Base-by-base conservation (phyloP, 176 grass and related monocot species). In the Zoysia pacifica region DNA sequence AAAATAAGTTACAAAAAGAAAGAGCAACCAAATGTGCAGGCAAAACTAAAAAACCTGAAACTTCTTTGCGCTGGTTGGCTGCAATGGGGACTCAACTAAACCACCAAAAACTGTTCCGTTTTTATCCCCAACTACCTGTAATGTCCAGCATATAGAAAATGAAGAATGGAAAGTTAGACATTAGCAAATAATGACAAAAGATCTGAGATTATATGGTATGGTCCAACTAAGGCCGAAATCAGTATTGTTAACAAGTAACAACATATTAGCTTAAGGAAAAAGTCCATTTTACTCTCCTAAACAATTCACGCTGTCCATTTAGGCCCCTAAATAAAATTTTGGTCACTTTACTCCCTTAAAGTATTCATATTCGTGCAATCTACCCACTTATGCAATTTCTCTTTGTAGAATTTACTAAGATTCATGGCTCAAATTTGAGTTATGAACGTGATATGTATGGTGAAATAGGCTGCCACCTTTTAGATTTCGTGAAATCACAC, bases 51-150 rank as follows among this genome's bases (percentile, higher is more conserved):
- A 53, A 84, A 94, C 92, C 96, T 99, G 96, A 87, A 93, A 99
- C 73, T 99, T 99, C 68, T 93, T 98, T 72, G 86, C 61, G 77
- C 81, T 99, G 44, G 88, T 89, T 87, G 96, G 96, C 44, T 94
- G 88, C 73, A 99, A 71, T 44, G 96, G 92, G 6, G 90, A 69
- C 82, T 99, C 92, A 86, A 98, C 88, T 89, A 99, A 87, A 87
- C 96, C 96, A 45, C 96, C 96, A 93, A 99, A 99, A 79, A 94
- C 73, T 55, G 92, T 87, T 46, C 96, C 96, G 40, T 89, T 86
- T 81, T 73, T 68, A 84, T 99, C 96, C 53, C 96, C 96, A 70
- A 99, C 92, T 52, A 93, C 82, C 96, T 99, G 86, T 69, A 74
- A 83, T 16, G 55, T 64, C 47, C 63, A 28, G 80, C 11, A 79